Base-by-base conservation (phyloP, 108 stramenopile species). In the Chaetoceros muelleri region DNA sequence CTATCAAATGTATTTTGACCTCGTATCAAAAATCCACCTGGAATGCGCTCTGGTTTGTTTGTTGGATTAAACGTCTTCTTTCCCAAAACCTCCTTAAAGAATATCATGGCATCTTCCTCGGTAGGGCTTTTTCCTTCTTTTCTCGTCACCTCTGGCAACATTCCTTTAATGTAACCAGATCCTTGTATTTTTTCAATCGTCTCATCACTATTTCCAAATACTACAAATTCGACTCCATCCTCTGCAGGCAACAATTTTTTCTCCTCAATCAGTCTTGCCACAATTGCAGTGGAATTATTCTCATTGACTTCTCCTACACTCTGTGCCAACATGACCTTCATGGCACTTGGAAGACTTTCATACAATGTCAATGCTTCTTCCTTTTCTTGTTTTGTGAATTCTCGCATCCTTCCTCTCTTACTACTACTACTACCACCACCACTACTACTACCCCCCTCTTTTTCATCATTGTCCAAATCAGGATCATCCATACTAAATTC, bases 21-120 rank as follows among this genome's bases (percentile, higher is more conserved):
- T 5, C 80, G 71, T 21, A 87, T 71, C 40, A 82, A 67, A 48
- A 70, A 87, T 48, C 85, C 85, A 26, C 85, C 85, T 18, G 76
- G 61, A 27, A 87, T 72, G 23, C 61, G 44, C 54, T 83, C 77
- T 2, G 80, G 85, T 56, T 87, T 83, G 25, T 73, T 65, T 23
- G 65, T 66, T 2, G 80, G 79, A 65, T 74, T 77, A 28, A 79
- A 87, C 2, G 61, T 61, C 30, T 73, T 76, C 20, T 59, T 63
- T 21, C 62, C 65, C 50, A 85, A 53, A 24, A 80, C 53, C 27
- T 84, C 72, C 8, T 25, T 49, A 44, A 47, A 69, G 21, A 71
- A 68, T 26, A 44, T 57, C 64, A 64, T 58, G 10, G 79, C 65
- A 48, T 79, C 75, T 44, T 79, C 77, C n/a, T 60, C 52, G 13